Evolutionary conservation across 1,284 basidiomycete genomes (phyloP).

Genomic region (Sanghuangporus weigelae): DNA sequence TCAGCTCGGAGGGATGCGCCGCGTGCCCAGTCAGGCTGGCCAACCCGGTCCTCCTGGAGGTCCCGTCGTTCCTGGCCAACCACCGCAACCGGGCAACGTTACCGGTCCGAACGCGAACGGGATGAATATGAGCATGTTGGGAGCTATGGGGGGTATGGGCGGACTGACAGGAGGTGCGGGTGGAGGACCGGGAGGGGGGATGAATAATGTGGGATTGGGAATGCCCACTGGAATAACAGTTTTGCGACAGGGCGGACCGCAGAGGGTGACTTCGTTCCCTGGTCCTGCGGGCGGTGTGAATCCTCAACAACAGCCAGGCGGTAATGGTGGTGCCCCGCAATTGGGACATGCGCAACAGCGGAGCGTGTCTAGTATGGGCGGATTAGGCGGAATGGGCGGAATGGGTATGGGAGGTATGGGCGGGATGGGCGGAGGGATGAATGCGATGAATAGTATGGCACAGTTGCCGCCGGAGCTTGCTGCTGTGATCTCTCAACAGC

Average conservation of each 20-base stretch:
- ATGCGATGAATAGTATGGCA: neutral
- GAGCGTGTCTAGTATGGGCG: neutral
- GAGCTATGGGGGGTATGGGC: constrained; percentile 6
- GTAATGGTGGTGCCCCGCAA: neutral
- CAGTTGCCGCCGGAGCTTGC: constrained; percentile 1
- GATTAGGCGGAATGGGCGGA: neutral
- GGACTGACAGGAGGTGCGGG: neutral
- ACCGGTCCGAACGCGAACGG: neutral
- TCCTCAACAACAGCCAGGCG: neutral
- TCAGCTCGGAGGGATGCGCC: constrained; percentile 6
- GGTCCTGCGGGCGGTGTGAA: neutral
- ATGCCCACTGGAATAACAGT: neutral
- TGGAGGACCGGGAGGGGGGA: neutral
- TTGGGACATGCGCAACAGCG: neutral
- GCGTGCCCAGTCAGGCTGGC: constrained; percentile 8
- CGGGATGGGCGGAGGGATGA: neutral
- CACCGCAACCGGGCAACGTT: neutral
- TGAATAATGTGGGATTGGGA: neutral
- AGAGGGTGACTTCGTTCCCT: neutral
- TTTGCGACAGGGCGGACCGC: constrained; percentile 1
- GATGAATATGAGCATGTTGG: neutral
- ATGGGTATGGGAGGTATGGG: neutral
- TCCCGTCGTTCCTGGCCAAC: neutral
- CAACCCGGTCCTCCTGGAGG: neutral
- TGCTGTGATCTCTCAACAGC: neutral